Conservation (phyloP, 257 asterid genomes). For the Rauvolfia tetraphylla region DNA sequence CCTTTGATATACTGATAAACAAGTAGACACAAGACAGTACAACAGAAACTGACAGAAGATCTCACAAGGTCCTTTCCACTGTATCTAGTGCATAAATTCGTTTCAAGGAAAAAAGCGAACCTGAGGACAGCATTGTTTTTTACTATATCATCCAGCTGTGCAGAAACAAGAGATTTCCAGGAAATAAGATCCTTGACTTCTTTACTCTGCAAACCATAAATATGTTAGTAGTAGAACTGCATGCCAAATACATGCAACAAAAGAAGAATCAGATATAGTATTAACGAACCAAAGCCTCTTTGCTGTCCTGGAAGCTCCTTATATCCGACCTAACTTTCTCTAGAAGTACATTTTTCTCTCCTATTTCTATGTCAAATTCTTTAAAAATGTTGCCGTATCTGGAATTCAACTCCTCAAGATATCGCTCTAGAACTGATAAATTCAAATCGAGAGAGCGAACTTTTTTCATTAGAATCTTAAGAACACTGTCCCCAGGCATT, state of each 20-base stretch:
- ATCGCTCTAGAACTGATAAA: conserved; percentile 73
- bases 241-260: background rate
- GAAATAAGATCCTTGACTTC: conserved; percentile 59
- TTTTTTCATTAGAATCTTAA: conserved; percentile 82
- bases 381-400: conserved; percentile 63
- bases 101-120: conserved; percentile 26
- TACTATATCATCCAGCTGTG: conserved; percentile 57
- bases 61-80: background rate
- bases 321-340: conserved; percentile 62
- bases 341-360: conserved; percentile 45
- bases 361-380: conserved; percentile 60
- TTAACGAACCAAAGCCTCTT: conserved; percentile 59
- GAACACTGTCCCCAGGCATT: conserved; percentile 98
- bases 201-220: conserved; percentile 52
- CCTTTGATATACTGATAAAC: background rate
- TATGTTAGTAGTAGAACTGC: conserved; percentile 10
- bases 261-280: background rate
- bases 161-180: conserved; percentile 79
- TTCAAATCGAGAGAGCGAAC: conserved; percentile 82
- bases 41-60: background rate
- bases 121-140: conserved; percentile 69
- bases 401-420: conserved; percentile 72
- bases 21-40: background rate
- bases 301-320: conserved; percentile 58
- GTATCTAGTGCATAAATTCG: background rate